These are phyloP conservation scores for Aspergillus persii DNA, from an alignment of 2,329 filamentous ascomycete species.

Conservation along the genomic window DNA sequence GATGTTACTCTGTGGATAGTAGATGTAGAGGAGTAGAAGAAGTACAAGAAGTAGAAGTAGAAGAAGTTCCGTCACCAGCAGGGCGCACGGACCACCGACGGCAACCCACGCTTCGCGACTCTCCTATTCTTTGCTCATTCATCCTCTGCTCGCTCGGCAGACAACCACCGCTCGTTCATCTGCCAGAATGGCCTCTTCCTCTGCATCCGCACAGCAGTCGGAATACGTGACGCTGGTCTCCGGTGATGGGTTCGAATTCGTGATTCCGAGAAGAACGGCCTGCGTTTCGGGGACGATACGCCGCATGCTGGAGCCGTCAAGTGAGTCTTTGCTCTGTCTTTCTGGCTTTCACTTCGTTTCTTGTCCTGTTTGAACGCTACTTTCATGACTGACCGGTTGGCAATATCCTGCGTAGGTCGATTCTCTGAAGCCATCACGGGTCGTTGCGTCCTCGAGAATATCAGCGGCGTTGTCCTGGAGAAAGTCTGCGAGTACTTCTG, in stretches of 20 bases:
- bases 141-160: background rate
- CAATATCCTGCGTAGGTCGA: conserved; percentile 45
- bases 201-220: conserved; percentile 23
- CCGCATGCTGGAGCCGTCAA: conserved; percentile 62
- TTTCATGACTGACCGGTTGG: background rate
- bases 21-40: background rate
- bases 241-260: conserved; percentile 63
- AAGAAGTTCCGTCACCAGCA: conserved; percentile 14
- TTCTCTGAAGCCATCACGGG: conserved; percentile 61
- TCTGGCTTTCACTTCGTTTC: background rate
- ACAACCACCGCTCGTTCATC: background rate
- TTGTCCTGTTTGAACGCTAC: background rate
- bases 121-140: background rate
- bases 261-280: conserved; percentile 60
- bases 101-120: background rate
- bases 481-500: conserved; percentile 70
- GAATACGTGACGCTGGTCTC: conserved; percentile 65
- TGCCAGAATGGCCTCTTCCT: conserved; percentile 15
- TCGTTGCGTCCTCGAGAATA: conserved; percentile 58
- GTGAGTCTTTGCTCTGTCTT: conserved; percentile 42
- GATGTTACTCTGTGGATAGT: no score
- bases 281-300: conserved; percentile 61
- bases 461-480: conserved; percentile 63
- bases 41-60: background rate
- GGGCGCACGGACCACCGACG: conserved; percentile 28